Base-by-base conservation (phyloP, 2,329 filamentous ascomycete genomes). In the Neurospora sp. region DNA sequence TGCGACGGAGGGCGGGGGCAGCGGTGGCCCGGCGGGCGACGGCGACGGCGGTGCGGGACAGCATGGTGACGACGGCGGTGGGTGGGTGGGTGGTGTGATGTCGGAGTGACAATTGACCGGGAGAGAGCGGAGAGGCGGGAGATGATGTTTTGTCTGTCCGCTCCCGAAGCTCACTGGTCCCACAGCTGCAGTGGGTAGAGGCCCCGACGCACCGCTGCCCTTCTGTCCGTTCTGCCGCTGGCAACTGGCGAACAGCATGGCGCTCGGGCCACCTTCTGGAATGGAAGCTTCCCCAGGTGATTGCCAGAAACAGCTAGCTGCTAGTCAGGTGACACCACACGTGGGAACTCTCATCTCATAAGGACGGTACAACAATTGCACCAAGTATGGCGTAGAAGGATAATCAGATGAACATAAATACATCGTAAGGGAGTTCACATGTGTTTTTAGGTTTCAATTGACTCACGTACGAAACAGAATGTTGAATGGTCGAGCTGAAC, bases 1-100 rank as follows among this genome's bases (percentile, higher is more conserved):
- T 84, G 80, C 88, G 87, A 77, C 84, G 84, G 78, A 85, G 80
- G 73, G 82, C 81, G 74, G 87, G 86, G 70, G 81, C 77, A 72
- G 83, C 82, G 78, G 84, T 84, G 72, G 84, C 87, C 73, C 88
- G 86, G 80, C 88, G 88, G 78, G 87, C 87, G 78, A 83, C 86
- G 76, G 85, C 82, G 75, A 87, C 78, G 79, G 84, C 87, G 78
- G 88, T 84, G 79, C 88, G 88, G 84, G 89, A 86, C 79, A 90
- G 79, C 88, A 90, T 89, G 69, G 71, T 74, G 72, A 67, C 67
- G 77, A 77, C 79, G 80, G 28, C 23, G 52, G 77, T 74, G 74
- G 74, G 8, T 42, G 52, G 23, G 23, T 62, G 52, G 23, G 23
- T 62, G 52, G 23, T 33, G 23, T 62, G 52, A 62, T 62, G 52